Evolutionary conservation across 169 alveolate species (phyloP).

Genomic region (Plasmodium relictum): DNA sequence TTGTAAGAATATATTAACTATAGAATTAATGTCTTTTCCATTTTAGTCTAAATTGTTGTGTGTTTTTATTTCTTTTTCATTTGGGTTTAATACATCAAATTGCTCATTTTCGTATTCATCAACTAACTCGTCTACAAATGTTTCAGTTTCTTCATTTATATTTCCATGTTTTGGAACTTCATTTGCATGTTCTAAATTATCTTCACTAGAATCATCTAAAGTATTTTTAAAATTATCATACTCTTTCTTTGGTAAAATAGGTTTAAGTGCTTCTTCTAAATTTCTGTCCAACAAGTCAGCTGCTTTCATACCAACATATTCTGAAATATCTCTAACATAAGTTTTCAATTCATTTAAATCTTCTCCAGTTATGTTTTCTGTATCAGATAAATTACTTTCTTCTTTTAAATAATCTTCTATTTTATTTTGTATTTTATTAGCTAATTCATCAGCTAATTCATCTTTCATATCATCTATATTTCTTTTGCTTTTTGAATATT

Average conservation of each 20-base stretch:
- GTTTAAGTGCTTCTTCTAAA: constrained; percentile 50
- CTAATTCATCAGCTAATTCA: constrained; percentile 58
- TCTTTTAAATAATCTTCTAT: constrained; percentile 31
- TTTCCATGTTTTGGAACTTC: not conserved
- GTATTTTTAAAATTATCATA: constrained; percentile 10
- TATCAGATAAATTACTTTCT: constrained; percentile 15
- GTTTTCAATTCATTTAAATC: constrained; percentile 33
- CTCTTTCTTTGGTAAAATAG: constrained; percentile 29
- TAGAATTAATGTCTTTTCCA: not conserved
- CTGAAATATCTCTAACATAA: constrained; percentile 41
- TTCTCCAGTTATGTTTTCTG: constrained; percentile 12
- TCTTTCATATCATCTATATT: constrained; percentile 62
- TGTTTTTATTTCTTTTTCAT: constrained; percentile 38
- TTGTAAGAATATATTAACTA: not conserved
- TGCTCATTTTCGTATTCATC: constrained; percentile 36
- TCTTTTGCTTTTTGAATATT: constrained; percentile 19
- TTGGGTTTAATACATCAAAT: constrained; percentile 5
- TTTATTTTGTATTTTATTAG: constrained; percentile 38
- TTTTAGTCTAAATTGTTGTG: constrained; percentile 19
- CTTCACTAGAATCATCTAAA: not conserved
- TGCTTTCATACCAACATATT: constrained; percentile 47
- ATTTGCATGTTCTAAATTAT: not conserved
- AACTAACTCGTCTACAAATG: constrained; percentile 37
- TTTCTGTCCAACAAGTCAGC: constrained; percentile 50
- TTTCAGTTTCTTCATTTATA: constrained; percentile 30